Conservation (phyloP, 257 asterid species). For the Solanum pimpinellifolium region DNA sequence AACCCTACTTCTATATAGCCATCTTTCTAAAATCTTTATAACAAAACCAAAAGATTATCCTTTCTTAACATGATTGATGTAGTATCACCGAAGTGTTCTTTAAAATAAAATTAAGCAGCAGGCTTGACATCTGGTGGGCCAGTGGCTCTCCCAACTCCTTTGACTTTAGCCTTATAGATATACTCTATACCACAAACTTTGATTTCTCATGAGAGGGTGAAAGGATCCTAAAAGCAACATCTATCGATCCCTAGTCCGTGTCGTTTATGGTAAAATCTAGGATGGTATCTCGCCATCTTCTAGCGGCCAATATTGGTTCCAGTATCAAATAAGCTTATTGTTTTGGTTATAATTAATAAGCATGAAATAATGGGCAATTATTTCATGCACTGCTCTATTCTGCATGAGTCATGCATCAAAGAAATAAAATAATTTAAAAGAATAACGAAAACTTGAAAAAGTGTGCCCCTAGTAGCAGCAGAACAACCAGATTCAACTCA, state of each 20-base stretch:
- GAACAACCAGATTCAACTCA: neutral
- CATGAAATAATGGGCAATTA: neutral
- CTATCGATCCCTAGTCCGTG: neutral
- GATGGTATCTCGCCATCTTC: neutral
- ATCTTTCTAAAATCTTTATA: neutral
- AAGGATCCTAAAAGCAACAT: neutral
- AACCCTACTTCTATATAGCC: neutral
- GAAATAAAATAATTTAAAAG: neutral
- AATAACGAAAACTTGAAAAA: neutral
- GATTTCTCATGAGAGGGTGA: neutral
- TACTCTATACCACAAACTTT: neutral
- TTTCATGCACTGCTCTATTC: neutral
- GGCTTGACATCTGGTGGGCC: neutral
- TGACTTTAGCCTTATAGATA: neutral
- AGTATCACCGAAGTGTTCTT: neutral
- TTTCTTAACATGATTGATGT: neutral
- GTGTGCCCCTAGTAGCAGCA: neutral
- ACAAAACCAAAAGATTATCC: neutral
- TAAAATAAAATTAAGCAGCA: neutral
- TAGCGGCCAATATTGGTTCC: neutral
- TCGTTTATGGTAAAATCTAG: neutral
- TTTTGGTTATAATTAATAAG: neutral
- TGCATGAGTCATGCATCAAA: neutral
- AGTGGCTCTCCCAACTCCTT: neutral
- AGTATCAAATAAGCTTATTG: neutral